Base-by-base conservation (phyloP, 176 grass and related monocot species). In the Tuctoria greenei region DNA sequence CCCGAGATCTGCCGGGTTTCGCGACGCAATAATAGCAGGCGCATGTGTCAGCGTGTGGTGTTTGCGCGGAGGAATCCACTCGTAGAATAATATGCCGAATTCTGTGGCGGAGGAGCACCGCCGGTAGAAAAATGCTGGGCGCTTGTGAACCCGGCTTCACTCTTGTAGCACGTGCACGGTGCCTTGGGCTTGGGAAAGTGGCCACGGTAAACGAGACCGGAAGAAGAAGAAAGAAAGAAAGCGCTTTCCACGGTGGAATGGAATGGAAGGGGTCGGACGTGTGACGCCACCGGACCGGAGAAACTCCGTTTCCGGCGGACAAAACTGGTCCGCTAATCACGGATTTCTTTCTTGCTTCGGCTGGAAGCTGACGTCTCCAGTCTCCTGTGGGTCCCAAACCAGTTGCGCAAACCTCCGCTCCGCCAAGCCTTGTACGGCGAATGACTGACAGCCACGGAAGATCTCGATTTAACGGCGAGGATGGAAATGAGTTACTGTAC, bases 1-100 rank as follows among this genome's bases (percentile, higher is more conserved):
- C 15, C 80, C 62, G 34, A 77, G 65, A 77, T 71, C 65, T 67
- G 66, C 47, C 73, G 73, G 14, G 73, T 65, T 82, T 71, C 39
- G 11, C 79, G 79, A 82, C 49, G 79, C 67, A 82, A 31, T 2
- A 82, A 31, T 2, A 10, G 8, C 27, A 42, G 44, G 40, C 5
- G 24, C 47, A 27, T 55, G 59, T 21, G 4, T n/a, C n/a, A 15
- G 4, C 15, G 16, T 50, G 15, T 10, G 4, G 45, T 54, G n/a
- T 17, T 18, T n/a, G 37, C 73, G 28, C 34, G 10, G 40, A 62
- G 51, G 51, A 20, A 79, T 28, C 69, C 37, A 17, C 40, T 8
- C 0, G 12, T 5, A 37, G 68, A 88, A 79, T 79, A 88, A 79
- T 79, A 83, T 68, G 62, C 61, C 34, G 38, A 26, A 0, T 2